Evolutionary conservation across 1,284 basidiomycete species (phyloP), one percentile per base, ranked within the genome.

Genomic region (Irpex lacteus): DNA sequence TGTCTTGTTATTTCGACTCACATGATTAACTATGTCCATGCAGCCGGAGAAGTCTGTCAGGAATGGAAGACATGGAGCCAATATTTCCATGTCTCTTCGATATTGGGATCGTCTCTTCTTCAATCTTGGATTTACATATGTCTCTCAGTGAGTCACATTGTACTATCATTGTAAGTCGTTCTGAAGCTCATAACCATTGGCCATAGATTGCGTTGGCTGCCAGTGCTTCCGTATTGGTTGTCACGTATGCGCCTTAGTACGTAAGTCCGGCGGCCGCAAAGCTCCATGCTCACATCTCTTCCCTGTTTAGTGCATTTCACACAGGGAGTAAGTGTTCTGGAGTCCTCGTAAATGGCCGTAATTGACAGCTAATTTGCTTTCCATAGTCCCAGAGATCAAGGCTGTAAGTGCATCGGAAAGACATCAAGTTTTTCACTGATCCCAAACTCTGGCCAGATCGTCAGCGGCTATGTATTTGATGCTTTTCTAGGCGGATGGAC

Each of bases 61-160:
- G 86, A 88, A 60, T 93, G 91, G 90, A 74, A 82, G 65, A 84
- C 85, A 9, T 92, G 89, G 89, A 86, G 87, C 67, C 77, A 85
- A 70, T 85, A 80, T 67, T 76, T 88, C 54, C 72, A 80, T 32
- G 75, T 90, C 44, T 72, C 72, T 59, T 83, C 81, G 49, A 84
- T 89, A 60, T 80, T 88, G 61, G 82, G 77, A 2, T 82, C 85
- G 68, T 88, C 88, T 3, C 70, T 90, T 2, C 72, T 90, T 15
- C 89, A 91, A 70, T 81, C 86, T 5, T 80, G 82, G 65, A 79
- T 89, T 37, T 91, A 90, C 70, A 83, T 89, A 55, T 72, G 80
- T 8, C 78, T 90, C 32, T 85, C 87, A 49, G 88, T 90, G 71
- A 75, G 85, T 73, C 8, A 44, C 32, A 13, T 50, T 18, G n/a